A percentile compares a stretch with the other conserved stretches of the same genome.
phyloP scores from a whole-genome alignment of 2,329 filamentous ascomycete genomes.

The Fusarium multiceps region DNA sequence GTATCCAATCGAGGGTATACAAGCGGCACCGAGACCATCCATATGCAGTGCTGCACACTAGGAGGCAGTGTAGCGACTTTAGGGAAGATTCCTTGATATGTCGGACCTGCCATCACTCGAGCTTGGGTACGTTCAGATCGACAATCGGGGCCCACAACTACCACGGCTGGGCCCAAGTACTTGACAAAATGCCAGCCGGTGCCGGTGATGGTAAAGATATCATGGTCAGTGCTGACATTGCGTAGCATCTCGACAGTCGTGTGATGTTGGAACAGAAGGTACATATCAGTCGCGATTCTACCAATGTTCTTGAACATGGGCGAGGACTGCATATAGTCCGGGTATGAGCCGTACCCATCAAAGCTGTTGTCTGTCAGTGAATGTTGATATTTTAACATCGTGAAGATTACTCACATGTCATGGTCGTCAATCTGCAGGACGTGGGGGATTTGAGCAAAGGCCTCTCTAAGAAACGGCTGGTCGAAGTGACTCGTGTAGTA shows the following conservation, averaged over 20 bases:
- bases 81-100: slow-evolving; percentile 96
- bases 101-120: slow-evolving; percentile 94
- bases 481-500: slow-evolving; percentile 99
- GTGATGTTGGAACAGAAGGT: slow-evolving; percentile 97
- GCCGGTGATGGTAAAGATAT: slow-evolving; percentile 97
- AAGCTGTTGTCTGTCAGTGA: slow-evolving; percentile 68
- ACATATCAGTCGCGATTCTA: slow-evolving; percentile 95
- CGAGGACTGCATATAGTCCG: slow-evolving; percentile 97
- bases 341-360: slow-evolving; percentile 96
- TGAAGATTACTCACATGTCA: slow-evolving; percentile 82
- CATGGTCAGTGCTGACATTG: slow-evolving; percentile 86
- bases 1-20: slow-evolving; percentile 92
- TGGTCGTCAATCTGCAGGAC: slow-evolving; percentile 94
- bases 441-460: slow-evolving; percentile 97
- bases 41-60: slow-evolving; percentile 95
- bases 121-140: slow-evolving; percentile 90
- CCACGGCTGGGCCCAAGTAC: slow-evolving; percentile 90
- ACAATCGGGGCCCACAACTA: slow-evolving; percentile 89
- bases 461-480: slow-evolving; percentile 92
- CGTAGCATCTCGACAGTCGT: slow-evolving; percentile 93
- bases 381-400: not conserved
- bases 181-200: slow-evolving; percentile 99
- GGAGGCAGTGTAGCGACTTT: slow-evolving; percentile 92
- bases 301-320: slow-evolving; percentile 99
- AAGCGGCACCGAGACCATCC: slow-evolving; percentile 92